A percentile compares a stretch with the other conserved stretches of the same genome.
phyloP scores from a whole-genome alignment of 495 filamentous ascomycete species.

The Penicillium cinerascens region DNA sequence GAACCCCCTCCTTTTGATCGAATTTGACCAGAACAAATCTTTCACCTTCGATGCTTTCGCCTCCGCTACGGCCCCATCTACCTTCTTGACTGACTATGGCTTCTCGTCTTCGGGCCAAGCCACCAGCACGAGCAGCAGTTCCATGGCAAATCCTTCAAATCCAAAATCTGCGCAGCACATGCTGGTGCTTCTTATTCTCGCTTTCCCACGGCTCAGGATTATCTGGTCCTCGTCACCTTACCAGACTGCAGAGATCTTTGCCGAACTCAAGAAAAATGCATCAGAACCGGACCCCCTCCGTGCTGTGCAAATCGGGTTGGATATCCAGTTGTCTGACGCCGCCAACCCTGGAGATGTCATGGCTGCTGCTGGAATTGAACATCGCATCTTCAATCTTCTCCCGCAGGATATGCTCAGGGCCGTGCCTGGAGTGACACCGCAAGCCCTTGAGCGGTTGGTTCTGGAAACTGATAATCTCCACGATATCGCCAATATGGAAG shows the following conservation, averaged over 20 bases:
- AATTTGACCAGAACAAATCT: slow-evolving; percentile 95
- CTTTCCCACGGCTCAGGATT: slow-evolving; percentile 83
- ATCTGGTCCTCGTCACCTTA: slow-evolving; percentile 94
- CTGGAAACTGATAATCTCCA: slow-evolving; percentile 70
- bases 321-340: slow-evolving; percentile 49
- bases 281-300: slow-evolving; percentile 86
- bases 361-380: slow-evolving; percentile 51
- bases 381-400: slow-evolving; percentile 58
- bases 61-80: slow-evolving; percentile 32
- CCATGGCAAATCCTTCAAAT: slow-evolving; percentile 40
- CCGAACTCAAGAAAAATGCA: slow-evolving; percentile 82
- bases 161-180: slow-evolving; percentile 83
- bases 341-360: slow-evolving; percentile 58
- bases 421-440: slow-evolving; percentile 81
- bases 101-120: slow-evolving; percentile 61
- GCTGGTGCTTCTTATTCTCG: slow-evolving; percentile 86
- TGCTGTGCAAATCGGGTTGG: slow-evolving; percentile 79
- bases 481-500: slow-evolving; percentile 83
- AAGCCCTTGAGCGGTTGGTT: slow-evolving; percentile 67
- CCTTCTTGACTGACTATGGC: slow-evolving; percentile 54
- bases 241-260: slow-evolving; percentile 96
- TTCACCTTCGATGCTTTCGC: slow-evolving; percentile 95
- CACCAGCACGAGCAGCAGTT: slow-evolving; percentile 48
- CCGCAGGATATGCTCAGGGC: slow-evolving; percentile 84
- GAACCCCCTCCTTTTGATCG: slow-evolving; percentile 85